These are phyloP conservation scores for Fraxinus sp. DNA, from an alignment of 305 asterid genomes.

Conservation along the genomic window DNA sequence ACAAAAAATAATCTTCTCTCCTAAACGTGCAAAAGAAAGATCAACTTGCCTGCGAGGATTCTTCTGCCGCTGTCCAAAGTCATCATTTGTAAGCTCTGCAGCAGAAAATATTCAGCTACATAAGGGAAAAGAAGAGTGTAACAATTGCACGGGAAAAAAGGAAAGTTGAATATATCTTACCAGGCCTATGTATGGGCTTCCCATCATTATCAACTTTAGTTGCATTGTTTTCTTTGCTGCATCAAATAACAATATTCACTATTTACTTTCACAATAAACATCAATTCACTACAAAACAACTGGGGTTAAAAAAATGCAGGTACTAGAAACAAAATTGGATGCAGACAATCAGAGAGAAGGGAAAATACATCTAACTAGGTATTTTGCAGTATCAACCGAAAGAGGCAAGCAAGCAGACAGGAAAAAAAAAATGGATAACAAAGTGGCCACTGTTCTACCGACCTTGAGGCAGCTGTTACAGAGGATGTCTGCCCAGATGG, in stretches of 20 bases:
- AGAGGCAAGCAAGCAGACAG: not conserved
- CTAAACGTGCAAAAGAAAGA: slow-evolving; percentile 9
- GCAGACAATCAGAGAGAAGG: slow-evolving; percentile 1
- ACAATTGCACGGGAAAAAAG: not conserved
- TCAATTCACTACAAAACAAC: not conserved
- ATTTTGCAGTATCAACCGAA: not conserved
- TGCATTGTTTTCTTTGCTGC: slow-evolving; percentile 72
- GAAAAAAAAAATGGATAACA: not conserved
- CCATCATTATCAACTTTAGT: slow-evolving; percentile 52
- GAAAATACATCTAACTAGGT: slow-evolving; percentile 2
- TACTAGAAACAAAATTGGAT: not conserved
- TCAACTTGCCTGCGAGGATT: slow-evolving; percentile 77
- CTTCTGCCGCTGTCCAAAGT: slow-evolving; percentile 81
- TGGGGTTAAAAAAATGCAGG: not conserved
- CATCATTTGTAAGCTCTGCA: slow-evolving; percentile 65
- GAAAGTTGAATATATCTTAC: slow-evolving; percentile 35
- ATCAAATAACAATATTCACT: slow-evolving; percentile 20
- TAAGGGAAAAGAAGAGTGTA: not conserved
- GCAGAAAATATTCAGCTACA: not conserved
- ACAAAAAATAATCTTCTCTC: not conserved
- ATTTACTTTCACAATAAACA: not conserved
- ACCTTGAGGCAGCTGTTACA: slow-evolving; percentile 57
- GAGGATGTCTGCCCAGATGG: slow-evolving; percentile 70
- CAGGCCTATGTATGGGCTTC: slow-evolving; percentile 73
- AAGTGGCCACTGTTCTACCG: slow-evolving; percentile 20